Conservation (phyloP, 192 early-diverging fungal species). For the Backusella tarrabulga region DNA sequence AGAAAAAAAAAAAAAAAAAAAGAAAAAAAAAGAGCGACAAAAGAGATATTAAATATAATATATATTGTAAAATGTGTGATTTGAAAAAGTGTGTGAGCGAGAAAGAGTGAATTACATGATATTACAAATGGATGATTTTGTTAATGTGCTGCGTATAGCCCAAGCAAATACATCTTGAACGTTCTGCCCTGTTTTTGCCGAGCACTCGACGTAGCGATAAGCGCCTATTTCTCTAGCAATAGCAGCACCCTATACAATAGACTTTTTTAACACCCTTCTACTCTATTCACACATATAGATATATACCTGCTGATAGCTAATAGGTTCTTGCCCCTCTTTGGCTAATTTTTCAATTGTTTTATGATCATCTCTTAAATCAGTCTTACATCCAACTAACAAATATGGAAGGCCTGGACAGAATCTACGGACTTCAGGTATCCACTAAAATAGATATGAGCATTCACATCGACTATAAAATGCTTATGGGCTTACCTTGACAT, state of each 20-base stretch:
- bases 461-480: slow-evolving; percentile 28
- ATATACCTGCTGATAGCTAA: slow-evolving; percentile 28
- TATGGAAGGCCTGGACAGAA: slow-evolving; percentile 25
- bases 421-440: slow-evolving; percentile 21
- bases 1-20: background rate
- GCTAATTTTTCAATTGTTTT: slow-evolving; percentile 52
- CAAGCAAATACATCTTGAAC: slow-evolving; percentile 38
- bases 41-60: background rate
- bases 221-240: slow-evolving; percentile 17
- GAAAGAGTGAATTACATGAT: slow-evolving; percentile 3
- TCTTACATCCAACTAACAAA: slow-evolving; percentile 29
- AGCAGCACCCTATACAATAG: slow-evolving; percentile 8
- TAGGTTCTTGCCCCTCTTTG: slow-evolving; percentile 56
- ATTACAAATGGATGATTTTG: slow-evolving; percentile 1
- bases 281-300: background rate
- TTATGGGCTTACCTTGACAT: slow-evolving; percentile 15
- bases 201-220: slow-evolving; percentile 28
- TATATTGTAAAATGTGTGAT: background rate
- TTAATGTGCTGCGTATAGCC: slow-evolving; percentile 59
- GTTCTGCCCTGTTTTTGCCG: slow-evolving; percentile 22
- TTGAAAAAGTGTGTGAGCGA: background rate
- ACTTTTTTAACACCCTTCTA: background rate
- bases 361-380: slow-evolving; percentile 27
- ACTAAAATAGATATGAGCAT: slow-evolving; percentile 18
- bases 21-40: background rate